These are phyloP conservation scores for Elsinoe arachidis DNA, from an alignment of 2,329 filamentous ascomycete genomes.

Conservation along the genomic window DNA sequence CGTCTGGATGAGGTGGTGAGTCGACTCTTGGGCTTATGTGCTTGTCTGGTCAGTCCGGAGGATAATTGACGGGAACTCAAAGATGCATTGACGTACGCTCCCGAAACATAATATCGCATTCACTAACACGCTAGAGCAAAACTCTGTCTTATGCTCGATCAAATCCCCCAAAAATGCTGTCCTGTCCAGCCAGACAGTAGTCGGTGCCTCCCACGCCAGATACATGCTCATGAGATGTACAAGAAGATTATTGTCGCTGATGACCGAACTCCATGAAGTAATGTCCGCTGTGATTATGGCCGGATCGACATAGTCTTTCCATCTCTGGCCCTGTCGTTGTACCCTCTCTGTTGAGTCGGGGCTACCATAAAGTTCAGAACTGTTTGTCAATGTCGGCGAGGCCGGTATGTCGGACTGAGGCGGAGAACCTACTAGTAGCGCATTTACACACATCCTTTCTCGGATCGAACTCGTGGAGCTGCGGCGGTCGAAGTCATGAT, in stretches of 20 bases:
- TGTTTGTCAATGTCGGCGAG: slow-evolving; percentile 1
- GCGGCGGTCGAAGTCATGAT: slow-evolving; percentile 1
- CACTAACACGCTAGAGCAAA: background rate
- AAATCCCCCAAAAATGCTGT: background rate
- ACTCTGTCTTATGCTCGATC: background rate
- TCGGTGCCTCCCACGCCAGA: background rate
- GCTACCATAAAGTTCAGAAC: slow-evolving; percentile 1
- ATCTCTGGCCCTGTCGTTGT: background rate
- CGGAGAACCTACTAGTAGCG: background rate
- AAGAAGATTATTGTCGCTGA: slow-evolving; percentile 4
- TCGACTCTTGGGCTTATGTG: background rate
- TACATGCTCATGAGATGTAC: slow-evolving; percentile 2
- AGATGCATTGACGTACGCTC: background rate
- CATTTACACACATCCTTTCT: slow-evolving; percentile 4
- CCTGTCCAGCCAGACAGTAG: background rate
- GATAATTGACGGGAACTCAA: background rate
- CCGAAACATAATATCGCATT: background rate
- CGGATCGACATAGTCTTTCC: background rate
- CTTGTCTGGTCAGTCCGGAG: background rate
- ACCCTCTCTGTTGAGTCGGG: background rate
- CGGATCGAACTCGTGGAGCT: slow-evolving; percentile 6
- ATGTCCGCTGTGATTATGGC: background rate
- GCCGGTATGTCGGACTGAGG: background rate
- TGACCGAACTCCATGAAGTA: background rate
- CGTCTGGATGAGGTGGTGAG: background rate